Conservation (phyloP, 1,139 yeast genomes). For the Suhomyces kunorum region DNA sequence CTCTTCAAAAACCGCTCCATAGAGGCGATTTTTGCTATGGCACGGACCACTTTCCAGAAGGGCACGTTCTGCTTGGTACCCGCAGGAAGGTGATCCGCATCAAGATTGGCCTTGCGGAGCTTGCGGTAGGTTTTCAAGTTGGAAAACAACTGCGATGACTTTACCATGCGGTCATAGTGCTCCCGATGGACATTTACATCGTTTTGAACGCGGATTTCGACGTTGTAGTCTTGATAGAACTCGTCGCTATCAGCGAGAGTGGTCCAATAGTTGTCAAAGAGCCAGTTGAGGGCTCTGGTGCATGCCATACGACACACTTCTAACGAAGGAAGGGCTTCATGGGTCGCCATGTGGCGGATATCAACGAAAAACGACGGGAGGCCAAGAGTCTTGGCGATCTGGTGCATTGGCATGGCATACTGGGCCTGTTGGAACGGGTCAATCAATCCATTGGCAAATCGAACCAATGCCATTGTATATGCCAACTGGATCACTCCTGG, state of each 20-base stretch:
- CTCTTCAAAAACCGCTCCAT: constrained; percentile 8
- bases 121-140: constrained; percentile 35
- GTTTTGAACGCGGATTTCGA: neutral
- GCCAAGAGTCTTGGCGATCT: constrained; percentile 65
- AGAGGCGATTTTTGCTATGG: constrained; percentile 3
- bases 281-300: constrained; percentile 70
- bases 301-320: constrained; percentile 62
- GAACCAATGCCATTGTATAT: constrained; percentile 74
- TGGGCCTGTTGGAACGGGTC: constrained; percentile 85
- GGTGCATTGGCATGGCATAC: constrained; percentile 76
- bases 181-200: neutral
- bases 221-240: constrained; percentile 22
- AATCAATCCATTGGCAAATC: constrained; percentile 88
- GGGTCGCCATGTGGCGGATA: constrained; percentile 87
- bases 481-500: constrained; percentile 45
- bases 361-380: constrained; percentile 89
- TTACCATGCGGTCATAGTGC: constrained; percentile 5
- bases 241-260: constrained; percentile 34
- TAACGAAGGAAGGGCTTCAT: constrained; percentile 76
- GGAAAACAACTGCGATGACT: constrained; percentile 5
- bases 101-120: constrained; percentile 49
- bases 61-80: constrained; percentile 39
- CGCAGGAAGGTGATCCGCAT: constrained; percentile 29
- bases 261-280: constrained; percentile 74
- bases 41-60: constrained; percentile 41